Percentiles rank a stretch among this genome's conserved stretches.
phyloP scores from a whole-genome alignment of 1,284 basidiomycete genomes.

The Vanrija humicola region DNA sequence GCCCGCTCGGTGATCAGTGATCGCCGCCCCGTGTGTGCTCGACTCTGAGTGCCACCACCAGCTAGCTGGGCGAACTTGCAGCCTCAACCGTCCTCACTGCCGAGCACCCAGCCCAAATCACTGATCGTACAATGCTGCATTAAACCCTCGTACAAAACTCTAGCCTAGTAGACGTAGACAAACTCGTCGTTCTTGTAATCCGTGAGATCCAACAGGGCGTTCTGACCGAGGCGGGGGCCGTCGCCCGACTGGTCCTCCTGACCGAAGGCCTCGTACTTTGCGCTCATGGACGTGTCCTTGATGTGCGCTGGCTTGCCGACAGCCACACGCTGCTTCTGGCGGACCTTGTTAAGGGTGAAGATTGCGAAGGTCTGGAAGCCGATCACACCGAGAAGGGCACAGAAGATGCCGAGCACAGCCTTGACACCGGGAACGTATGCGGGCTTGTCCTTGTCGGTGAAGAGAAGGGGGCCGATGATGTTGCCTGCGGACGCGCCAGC shows the following conservation, averaged over 20 bases:
- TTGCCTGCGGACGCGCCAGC: constrained; percentile 28
- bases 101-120: too few relatives aligned
- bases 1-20: too few relatives aligned
- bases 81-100: too few relatives aligned
- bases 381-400: constrained; percentile 32
- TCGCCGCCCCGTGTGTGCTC: too few relatives aligned
- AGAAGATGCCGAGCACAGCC: constrained; percentile 43
- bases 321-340: constrained; percentile 41
- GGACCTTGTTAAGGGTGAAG: constrained; percentile 37
- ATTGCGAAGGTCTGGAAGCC: constrained; percentile 34
- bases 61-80: too few relatives aligned
- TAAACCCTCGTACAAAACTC: not conserved
- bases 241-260: too few relatives aligned
- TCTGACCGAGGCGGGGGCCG: not conserved
- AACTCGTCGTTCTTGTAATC: constrained; percentile 6
- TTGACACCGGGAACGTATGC: constrained; percentile 42
- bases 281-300: constrained; percentile 40
- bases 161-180: not conserved
- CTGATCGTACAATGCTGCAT: too few relatives aligned
- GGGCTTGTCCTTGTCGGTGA: constrained; percentile 42
- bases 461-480: constrained; percentile 40
- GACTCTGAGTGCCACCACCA: too few relatives aligned
- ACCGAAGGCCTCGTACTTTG: too few relatives aligned
- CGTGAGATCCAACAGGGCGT: not conserved
- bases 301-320: constrained; percentile 42